phyloP scores from a whole-genome alignment of 2,329 filamentous ascomycete species.

The Trichoderma polysporum region DNA sequence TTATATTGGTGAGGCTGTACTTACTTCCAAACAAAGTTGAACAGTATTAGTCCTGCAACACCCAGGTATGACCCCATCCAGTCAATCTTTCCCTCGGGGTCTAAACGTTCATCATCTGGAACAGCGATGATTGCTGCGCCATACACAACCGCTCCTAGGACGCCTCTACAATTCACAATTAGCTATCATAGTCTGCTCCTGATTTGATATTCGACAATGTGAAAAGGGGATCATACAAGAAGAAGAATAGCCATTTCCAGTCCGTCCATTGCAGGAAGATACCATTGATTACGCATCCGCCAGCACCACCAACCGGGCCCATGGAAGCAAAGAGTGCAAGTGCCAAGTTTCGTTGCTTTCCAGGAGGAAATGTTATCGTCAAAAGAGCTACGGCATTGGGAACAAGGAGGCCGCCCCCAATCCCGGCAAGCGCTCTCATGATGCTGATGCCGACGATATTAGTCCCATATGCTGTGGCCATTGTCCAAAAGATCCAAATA shows the following conservation, averaged over 20 bases:
- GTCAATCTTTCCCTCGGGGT: background rate
- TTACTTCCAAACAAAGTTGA: slow-evolving; percentile 5
- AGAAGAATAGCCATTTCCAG: background rate
- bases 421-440: background rate
- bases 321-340: background rate
- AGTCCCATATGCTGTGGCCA: background rate
- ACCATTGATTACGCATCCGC: background rate
- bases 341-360: background rate
- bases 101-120: background rate
- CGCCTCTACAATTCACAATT: background rate
- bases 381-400: background rate
- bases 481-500: background rate
- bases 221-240: background rate
- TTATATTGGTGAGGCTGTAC: rapidly evolving
- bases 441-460: background rate
- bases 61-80: background rate
- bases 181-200: background rate
- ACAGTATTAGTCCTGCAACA: background rate
- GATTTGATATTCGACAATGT: background rate
- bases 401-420: background rate
- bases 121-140: background rate
- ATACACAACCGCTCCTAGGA: background rate
- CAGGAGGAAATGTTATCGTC: background rate
- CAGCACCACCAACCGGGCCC: background rate
- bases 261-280: background rate